Conservation (phyloP, 345 rosid genomes). For the Linum tenue region DNA sequence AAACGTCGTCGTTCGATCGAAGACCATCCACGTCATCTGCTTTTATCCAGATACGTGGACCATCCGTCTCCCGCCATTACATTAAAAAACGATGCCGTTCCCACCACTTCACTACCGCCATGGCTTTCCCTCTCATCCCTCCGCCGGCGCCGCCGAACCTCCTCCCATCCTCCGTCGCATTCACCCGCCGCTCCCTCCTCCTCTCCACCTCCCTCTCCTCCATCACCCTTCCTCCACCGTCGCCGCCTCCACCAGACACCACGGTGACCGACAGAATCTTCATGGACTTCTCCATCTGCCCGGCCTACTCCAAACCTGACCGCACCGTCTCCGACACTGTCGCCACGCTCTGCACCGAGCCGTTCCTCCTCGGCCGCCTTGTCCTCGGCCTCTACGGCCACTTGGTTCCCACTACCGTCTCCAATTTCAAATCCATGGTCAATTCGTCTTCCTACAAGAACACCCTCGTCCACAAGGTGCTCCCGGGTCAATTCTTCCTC, state of each 20-base stretch:
- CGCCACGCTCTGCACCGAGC: constrained; percentile 44
- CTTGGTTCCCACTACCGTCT: constrained; percentile 63
- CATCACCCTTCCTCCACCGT: constrained; percentile 10
- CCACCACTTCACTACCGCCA: constrained; percentile 14
- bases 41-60: not conserved
- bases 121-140: constrained; percentile 16
- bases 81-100: constrained; percentile 25
- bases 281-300: constrained; percentile 82
- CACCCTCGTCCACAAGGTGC: constrained; percentile 70
- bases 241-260: constrained; percentile 35
- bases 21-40: no score
- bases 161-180: constrained; percentile 24
- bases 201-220: constrained; percentile 27
- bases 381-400: constrained; percentile 73
- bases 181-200: constrained; percentile 23
- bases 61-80: not conserved
- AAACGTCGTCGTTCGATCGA: no score
- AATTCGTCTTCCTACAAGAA: constrained; percentile 54
- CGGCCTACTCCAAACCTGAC: constrained; percentile 59
- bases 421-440: constrained; percentile 80
- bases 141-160: constrained; percentile 29
- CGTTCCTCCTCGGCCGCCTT: constrained; percentile 60
- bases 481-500: constrained; percentile 68
- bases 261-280: constrained; percentile 81
- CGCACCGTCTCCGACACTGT: constrained; percentile 34